These are phyloP conservation scores for Stenogyne calaminthoides DNA, from an alignment of 305 asterid genomes.

Conservation along the genomic window DNA sequence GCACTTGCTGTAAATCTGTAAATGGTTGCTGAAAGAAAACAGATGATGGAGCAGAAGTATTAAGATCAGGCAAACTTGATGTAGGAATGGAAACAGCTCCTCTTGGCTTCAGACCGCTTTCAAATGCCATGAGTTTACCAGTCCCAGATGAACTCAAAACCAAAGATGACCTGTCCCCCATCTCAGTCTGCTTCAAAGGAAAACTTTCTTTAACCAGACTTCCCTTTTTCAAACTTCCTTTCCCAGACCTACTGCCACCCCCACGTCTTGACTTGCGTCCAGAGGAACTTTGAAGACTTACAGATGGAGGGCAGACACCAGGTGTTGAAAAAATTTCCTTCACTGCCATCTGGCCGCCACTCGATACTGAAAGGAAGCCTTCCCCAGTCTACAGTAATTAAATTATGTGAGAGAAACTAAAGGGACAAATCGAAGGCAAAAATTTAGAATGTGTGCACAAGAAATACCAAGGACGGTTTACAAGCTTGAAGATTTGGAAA, in stretches of 20 bases:
- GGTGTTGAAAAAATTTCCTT: slow-evolving; percentile 51
- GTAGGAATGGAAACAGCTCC: slow-evolving; percentile 57
- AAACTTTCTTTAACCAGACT: slow-evolving; percentile 53
- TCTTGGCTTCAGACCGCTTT: slow-evolving; percentile 51
- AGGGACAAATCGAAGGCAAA: slow-evolving; percentile 10
- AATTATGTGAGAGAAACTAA: slow-evolving; percentile 7
- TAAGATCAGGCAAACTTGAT: slow-evolving; percentile 82
- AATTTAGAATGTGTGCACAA: slow-evolving; percentile 24
- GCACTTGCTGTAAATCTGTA: slow-evolving; percentile 95
- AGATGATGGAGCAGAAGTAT: slow-evolving; percentile 64
- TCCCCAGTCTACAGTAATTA: slow-evolving; percentile 51
- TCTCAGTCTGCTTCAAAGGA: slow-evolving; percentile 52
- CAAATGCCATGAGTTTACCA: slow-evolving; percentile 58
- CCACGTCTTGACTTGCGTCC: slow-evolving; percentile 81
- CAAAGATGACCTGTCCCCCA: slow-evolving; percentile 51
- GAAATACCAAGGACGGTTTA: slow-evolving; percentile 54
- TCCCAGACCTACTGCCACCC: slow-evolving; percentile 59
- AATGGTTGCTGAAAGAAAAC: slow-evolving; percentile 85
- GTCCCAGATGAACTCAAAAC: slow-evolving; percentile 55
- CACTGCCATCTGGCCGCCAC: slow-evolving; percentile 43
- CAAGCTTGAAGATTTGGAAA: slow-evolving; percentile 49
- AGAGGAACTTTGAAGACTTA: slow-evolving; percentile 48
- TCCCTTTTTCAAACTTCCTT: slow-evolving; percentile 71
- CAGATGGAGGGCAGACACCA: slow-evolving; percentile 43
- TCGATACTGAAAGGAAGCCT: slow-evolving; percentile 49